A percentile compares a stretch with the other conserved stretches of the same genome.
Evolutionary conservation across 768 basidiomycete genomes (phyloP).

Genomic region (Pulveroboletus sp.): DNA sequence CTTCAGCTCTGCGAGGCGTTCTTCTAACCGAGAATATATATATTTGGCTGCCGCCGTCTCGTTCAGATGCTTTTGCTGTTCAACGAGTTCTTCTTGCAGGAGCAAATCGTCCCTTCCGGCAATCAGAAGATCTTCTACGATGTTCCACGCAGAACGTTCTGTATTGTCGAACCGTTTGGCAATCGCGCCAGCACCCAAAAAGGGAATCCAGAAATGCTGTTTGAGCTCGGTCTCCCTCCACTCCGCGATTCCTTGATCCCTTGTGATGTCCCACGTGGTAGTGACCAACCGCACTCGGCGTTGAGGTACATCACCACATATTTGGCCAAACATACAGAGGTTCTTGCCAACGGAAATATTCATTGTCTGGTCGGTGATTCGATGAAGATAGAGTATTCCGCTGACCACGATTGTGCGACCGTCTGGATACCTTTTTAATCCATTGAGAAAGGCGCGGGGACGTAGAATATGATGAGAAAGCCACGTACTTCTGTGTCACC

Average conservation of each 20-base stretch:
- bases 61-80: slow-evolving; percentile 10
- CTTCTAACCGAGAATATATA: slow-evolving; percentile 14
- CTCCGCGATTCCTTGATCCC: slow-evolving; percentile 6
- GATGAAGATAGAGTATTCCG: slow-evolving; percentile 34
- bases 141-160: background rate
- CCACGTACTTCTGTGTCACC: slow-evolving; percentile 14
- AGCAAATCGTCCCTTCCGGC: background rate
- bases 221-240: slow-evolving; percentile 24
- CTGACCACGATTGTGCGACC: background rate
- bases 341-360: slow-evolving; percentile 27
- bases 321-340: slow-evolving; percentile 30
- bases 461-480: background rate
- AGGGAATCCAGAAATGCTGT: slow-evolving; percentile 21
- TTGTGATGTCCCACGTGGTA: slow-evolving; percentile 34
- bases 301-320: slow-evolving; percentile 32
- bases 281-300: slow-evolving; percentile 33
- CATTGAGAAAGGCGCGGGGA: too few relatives aligned
- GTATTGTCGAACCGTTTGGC: slow-evolving; percentile 1
- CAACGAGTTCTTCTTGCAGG: slow-evolving; percentile 18
- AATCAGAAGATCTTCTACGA: background rate
- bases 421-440: slow-evolving; percentile 7
- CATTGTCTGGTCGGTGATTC: slow-evolving; percentile 34
- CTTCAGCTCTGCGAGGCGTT: slow-evolving; percentile 15
- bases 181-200: background rate
- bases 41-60: slow-evolving; percentile 20